Evolutionary conservation across 805 yeast species (phyloP), one percentile per base, ranked within the genome.

Genomic region (Saturnispora galanensis): DNA sequence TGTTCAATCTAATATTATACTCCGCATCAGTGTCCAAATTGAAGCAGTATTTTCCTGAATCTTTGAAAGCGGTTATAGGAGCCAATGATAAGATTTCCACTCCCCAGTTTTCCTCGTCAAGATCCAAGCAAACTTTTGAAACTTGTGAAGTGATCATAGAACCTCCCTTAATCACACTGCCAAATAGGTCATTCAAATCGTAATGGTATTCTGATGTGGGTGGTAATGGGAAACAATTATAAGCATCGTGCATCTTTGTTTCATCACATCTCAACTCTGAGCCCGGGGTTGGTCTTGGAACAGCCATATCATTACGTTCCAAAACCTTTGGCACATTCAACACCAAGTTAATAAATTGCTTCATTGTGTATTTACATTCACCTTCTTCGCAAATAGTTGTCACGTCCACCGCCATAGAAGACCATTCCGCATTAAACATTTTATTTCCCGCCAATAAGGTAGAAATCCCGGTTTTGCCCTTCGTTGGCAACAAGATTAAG

Each of bases 341-440:
- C 3, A 88, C 87, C 43, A 81, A 71, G 52, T 82, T 81, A 17
- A 90, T 77, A 21, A 75, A 66, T 51, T 85, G 89, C 21, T 71
- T 66, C 77, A 87, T 70, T 16, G 67, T 59, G 54, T 74, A 73
- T 36, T 63, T 59, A 51, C 88, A 82, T 1, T 53, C 47, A 10
- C 31, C n/a, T 3, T 15, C 26, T 18, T 60, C 65, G 52, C 88
- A 79, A 10, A 63, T 64, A 0, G 87, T 79, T 13, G 64, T 64
- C 21, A 90, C 70, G 59, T 90, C 97, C 38, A 93, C 77, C 2
- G 96, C 74, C 87, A 93, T 81, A 35, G 89, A 77, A 52, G 89
- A 96, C 97, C 97, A 93, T 50, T 81, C 78, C 0, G 96, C 79
- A 56, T 88, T 95, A 61, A 88, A 93, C 8, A 87, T 74, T 56